Conservation (phyloP, 345 rosid genomes). For the Melaleuca alternifolia region DNA sequence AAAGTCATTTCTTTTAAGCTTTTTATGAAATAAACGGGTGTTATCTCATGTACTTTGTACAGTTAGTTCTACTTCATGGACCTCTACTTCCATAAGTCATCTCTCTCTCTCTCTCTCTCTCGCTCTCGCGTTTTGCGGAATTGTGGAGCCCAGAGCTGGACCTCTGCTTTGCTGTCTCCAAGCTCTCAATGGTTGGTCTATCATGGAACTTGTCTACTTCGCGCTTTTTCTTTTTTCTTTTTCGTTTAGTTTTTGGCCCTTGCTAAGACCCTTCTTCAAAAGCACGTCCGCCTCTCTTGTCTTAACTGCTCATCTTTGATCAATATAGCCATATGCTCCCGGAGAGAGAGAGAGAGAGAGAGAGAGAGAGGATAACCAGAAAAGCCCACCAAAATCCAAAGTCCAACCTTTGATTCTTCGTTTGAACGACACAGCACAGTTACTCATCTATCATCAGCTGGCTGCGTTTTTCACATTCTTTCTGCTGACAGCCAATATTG, state of each 20-base stretch:
- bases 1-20: no score
- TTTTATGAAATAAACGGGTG: background rate
- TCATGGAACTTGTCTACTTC: constrained; percentile 61
- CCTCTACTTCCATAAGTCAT: no score
- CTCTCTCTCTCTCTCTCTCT: background rate
- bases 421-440: background rate
- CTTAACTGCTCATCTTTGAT: background rate
- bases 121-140: background rate
- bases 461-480: background rate
- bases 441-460: background rate
- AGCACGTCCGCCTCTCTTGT: background rate
- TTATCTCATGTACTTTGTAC: no score
- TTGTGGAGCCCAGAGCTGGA: constrained; percentile 74
- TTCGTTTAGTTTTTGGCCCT: background rate
- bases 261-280: background rate
- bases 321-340: background rate
- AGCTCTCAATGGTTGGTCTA: constrained; percentile 56
- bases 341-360: background rate
- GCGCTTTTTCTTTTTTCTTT: no score
- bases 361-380: constrained; percentile 1
- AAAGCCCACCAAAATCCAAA: background rate
- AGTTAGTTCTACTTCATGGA: background rate
- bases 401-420: background rate
- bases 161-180: constrained; percentile 74
- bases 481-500: constrained; percentile 2